Conservation (phyloP, 306 rosid genomes). For the Cotoneaster glaucophyllus region DNA sequence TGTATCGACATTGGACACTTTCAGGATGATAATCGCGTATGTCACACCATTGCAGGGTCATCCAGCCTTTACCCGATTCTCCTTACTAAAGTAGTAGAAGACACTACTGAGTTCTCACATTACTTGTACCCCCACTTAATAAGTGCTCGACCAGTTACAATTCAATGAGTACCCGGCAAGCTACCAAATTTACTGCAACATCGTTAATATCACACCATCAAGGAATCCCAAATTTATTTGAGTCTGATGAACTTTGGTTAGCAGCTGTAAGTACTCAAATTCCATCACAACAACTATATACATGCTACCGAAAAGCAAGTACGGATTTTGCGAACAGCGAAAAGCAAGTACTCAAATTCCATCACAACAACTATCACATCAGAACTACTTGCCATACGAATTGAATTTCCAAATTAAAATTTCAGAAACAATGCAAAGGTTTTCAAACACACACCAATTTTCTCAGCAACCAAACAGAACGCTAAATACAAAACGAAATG, state of each 20-base stretch:
- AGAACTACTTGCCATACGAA: not conserved
- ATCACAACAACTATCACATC: not conserved
- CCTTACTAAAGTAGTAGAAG: not conserved
- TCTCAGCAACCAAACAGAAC: constrained; percentile 1
- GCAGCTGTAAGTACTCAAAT: not conserved
- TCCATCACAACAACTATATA: not conserved
- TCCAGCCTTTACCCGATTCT: not conserved
- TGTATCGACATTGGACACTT: not conserved
- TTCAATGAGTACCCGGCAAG: not conserved
- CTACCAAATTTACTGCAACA: not conserved
- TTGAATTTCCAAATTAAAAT: not conserved
- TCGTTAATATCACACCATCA: not conserved
- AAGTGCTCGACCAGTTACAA: not conserved
- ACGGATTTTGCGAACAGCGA: not conserved
- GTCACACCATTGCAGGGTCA: not conserved
- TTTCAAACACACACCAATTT: not conserved
- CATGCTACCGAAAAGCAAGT: not conserved
- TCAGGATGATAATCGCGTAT: not conserved
- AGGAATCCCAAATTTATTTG: not conserved
- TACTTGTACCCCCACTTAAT: not conserved
- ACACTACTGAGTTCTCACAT: not conserved
- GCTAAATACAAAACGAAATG: not conserved
- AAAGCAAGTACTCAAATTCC: not conserved
- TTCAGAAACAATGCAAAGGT: not conserved
- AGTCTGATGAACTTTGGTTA: not conserved